These are phyloP conservation scores for Solanum infundibuliforme DNA, from an alignment of 257 asterid genomes.

Conservation along the genomic window DNA sequence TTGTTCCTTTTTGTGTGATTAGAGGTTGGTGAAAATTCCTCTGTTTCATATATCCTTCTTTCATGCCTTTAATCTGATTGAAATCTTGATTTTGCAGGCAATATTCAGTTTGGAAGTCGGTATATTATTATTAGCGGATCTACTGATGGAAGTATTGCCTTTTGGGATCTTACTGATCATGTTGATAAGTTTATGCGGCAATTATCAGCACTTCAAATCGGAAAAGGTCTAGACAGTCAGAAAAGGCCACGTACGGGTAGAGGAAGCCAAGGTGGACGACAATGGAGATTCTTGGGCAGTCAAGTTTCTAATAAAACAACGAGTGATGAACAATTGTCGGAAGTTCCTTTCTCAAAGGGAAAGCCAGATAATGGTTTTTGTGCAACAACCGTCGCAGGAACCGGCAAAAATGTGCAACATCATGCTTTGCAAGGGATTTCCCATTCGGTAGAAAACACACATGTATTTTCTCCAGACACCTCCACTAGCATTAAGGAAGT, in stretches of 20 bases:
- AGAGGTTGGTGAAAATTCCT: background rate
- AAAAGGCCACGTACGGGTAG: slow-evolving; percentile 92
- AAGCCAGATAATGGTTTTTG: slow-evolving; percentile 12
- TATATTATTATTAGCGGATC: slow-evolving; percentile 75
- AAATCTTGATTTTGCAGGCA: slow-evolving; percentile 25
- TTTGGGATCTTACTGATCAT: slow-evolving; percentile 78
- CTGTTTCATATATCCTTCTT: background rate
- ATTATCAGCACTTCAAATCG: slow-evolving; percentile 39
- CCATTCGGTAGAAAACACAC: slow-evolving; percentile 11
- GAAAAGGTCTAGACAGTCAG: slow-evolving; percentile 50
- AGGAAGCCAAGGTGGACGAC: slow-evolving; percentile 97
- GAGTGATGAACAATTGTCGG: slow-evolving; percentile 2
- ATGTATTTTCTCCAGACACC: background rate
- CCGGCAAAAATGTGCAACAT: slow-evolving; percentile 20
- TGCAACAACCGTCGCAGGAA: slow-evolving; percentile 6
- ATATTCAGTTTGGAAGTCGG: slow-evolving; percentile 24
- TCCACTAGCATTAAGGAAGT: slow-evolving; percentile 1
- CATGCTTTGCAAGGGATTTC: slow-evolving; percentile 12
- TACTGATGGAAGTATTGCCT: slow-evolving; percentile 82
- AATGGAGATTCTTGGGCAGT: slow-evolving; percentile 51
- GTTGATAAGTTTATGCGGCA: slow-evolving; percentile 66
- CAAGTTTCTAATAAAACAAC: slow-evolving; percentile 32
- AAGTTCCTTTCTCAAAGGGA: slow-evolving; percentile 11
- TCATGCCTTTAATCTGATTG: slow-evolving; percentile 2
- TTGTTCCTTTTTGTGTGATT: background rate